These are phyloP conservation scores for Panicum miliaceum DNA, from an alignment of 176 grass and related monocot species.

Conservation along the genomic window DNA sequence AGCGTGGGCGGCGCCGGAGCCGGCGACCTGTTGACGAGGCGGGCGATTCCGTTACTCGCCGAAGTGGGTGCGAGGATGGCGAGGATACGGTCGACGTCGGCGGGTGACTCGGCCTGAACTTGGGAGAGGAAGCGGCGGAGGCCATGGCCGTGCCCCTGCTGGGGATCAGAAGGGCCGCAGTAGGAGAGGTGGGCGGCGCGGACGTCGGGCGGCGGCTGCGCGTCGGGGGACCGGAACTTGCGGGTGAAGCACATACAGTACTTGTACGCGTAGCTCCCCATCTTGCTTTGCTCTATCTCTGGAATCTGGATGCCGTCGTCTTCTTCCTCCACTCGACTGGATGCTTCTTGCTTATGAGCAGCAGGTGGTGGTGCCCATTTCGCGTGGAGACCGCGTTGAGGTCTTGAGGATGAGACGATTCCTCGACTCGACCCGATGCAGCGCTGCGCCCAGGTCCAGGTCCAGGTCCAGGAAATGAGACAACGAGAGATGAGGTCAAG, in stretches of 20 bases:
- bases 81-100: slow-evolving; percentile 49
- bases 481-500: background rate
- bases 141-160: background rate
- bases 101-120: slow-evolving; percentile 51
- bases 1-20: slow-evolving; percentile 23
- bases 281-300: background rate
- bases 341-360: background rate
- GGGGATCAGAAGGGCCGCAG: background rate
- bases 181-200: slow-evolving; percentile 42
- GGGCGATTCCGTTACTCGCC: slow-evolving; percentile 27
- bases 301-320: background rate
- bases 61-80: slow-evolving; percentile 27
- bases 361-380: background rate
- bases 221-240: slow-evolving; percentile 72
- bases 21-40: slow-evolving; percentile 39
- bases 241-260: slow-evolving; percentile 86
- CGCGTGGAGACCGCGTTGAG: background rate
- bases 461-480: too few relatives aligned
- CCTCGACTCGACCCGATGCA: background rate
- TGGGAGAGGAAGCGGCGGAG: slow-evolving; percentile 55
- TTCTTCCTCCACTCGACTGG: too few relatives aligned
- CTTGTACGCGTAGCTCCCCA: slow-evolving; percentile 62
- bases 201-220: slow-evolving; percentile 70
- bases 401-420: background rate
- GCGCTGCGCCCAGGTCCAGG: too few relatives aligned